Conservation (phyloP, 2,329 filamentous ascomycete genomes). For the Parastagonospora avenae region DNA sequence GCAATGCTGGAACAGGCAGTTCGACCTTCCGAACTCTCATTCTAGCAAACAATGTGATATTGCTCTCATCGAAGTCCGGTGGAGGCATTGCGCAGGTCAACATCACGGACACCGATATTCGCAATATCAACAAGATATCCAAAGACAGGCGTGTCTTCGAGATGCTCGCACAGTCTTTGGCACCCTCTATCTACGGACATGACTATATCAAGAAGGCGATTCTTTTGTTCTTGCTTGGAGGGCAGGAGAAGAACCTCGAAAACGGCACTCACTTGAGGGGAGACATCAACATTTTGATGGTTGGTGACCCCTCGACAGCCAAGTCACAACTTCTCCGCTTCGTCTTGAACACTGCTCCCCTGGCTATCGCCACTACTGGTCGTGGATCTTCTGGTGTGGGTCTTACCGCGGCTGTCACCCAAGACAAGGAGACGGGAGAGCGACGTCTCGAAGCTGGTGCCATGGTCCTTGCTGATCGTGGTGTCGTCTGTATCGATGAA, state of each 20-base stretch:
- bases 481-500: constrained; percentile 98
- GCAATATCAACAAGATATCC: constrained; percentile 96
- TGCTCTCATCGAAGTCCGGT: constrained; percentile 93
- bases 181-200: constrained; percentile 95
- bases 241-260: constrained; percentile 97
- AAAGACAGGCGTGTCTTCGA: constrained; percentile 96
- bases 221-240: constrained; percentile 89
- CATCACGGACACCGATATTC: constrained; percentile 95
- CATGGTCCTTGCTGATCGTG: constrained; percentile 96
- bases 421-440: constrained; percentile 97
- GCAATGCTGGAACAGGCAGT: constrained; percentile 87
- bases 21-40: constrained; percentile 94
- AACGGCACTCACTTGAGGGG: constrained; percentile 97
- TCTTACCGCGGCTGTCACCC: constrained; percentile 94
- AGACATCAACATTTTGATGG: constrained; percentile 99
- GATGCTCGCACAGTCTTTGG: constrained; percentile 88
- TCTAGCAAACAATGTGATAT: constrained; percentile 91
- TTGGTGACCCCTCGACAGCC: constrained; percentile 96
- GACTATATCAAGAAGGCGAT: constrained; percentile 99
- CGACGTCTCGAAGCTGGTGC: constrained; percentile 93
- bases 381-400: constrained; percentile 96
- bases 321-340: constrained; percentile 98
- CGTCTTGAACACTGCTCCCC: constrained; percentile 92
- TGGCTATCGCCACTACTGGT: constrained; percentile 96
- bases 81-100: constrained; percentile 89